Conservation (phyloP, 805 yeast species). For the Yamadazyma akitaensis region DNA sequence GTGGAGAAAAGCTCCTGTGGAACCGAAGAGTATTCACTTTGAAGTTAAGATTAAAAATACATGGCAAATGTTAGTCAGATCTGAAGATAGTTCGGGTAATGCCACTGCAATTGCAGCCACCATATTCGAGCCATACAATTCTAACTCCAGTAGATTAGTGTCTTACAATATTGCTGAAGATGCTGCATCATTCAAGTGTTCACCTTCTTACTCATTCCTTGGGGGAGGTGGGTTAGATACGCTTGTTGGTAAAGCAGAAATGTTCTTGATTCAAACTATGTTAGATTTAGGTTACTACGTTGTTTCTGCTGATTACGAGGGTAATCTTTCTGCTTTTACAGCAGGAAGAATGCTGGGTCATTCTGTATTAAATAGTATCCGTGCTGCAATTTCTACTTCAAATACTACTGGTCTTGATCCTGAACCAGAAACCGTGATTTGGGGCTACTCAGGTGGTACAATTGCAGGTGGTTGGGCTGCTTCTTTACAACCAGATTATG, state of each 20-base stretch:
- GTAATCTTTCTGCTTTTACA: slow-evolving; percentile 27
- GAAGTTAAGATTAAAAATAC: slow-evolving; percentile 19
- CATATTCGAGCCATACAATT: slow-evolving; percentile 26
- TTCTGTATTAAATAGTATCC: slow-evolving; percentile 26
- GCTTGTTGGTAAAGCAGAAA: slow-evolving; percentile 16
- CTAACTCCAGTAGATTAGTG: slow-evolving; percentile 22
- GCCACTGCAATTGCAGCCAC: slow-evolving; percentile 25
- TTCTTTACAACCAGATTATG: slow-evolving; percentile 29
- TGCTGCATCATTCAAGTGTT: slow-evolving; percentile 22
- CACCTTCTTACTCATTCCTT: slow-evolving; percentile 23
- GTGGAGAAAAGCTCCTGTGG: slow-evolving; percentile 19
- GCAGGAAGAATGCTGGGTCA: slow-evolving; percentile 29
- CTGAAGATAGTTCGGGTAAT: slow-evolving; percentile 23
- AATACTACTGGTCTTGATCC: slow-evolving; percentile 16
- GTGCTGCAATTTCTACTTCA: slow-evolving; percentile 22
- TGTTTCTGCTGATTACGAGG: slow-evolving; percentile 34
- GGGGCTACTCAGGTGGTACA: slow-evolving; percentile 38
- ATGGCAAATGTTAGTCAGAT: slow-evolving; percentile 22
- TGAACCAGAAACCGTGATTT: slow-evolving; percentile 19
- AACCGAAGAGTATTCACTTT: slow-evolving; percentile 16
- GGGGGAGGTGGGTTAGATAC: slow-evolving; percentile 17
- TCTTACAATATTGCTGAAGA: slow-evolving; percentile 30
- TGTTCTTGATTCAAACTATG: slow-evolving; percentile 17
- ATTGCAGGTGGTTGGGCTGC: slow-evolving; percentile 36
- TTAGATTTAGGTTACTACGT: slow-evolving; percentile 31